phyloP scores from a whole-genome alignment of 805 yeast genomes.

The Monosporozyma siamensis region DNA sequence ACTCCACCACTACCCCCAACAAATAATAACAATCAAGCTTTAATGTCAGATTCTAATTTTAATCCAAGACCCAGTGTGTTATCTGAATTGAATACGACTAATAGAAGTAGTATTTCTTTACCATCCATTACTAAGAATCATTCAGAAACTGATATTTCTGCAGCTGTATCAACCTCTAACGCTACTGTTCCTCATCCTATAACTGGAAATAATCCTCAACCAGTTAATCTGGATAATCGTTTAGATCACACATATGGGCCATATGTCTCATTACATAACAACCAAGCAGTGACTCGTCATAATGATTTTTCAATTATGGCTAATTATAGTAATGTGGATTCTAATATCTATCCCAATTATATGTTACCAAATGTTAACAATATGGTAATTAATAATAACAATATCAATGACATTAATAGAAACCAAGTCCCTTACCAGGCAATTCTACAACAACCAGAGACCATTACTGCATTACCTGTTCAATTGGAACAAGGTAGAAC shows the following conservation, averaged over 20 bases:
- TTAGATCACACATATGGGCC: not conserved
- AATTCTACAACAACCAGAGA: conserved; percentile 2
- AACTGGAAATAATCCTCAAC: not conserved
- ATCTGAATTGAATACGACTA: too few species aligned
- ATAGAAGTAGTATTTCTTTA: too few species aligned
- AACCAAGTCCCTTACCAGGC: not conserved
- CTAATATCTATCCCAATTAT: not conserved
- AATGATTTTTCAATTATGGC: not conserved
- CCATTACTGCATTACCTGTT: conserved; percentile 5
- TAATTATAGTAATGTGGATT: not conserved
- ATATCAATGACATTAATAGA: not conserved
- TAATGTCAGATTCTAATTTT: too few species aligned
- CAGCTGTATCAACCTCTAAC: too few species aligned
- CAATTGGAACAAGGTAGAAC: not conserved
- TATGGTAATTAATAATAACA: not conserved
- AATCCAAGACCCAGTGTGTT: too few species aligned
- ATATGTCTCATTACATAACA: conserved; percentile 1
- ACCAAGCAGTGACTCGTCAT: not conserved
- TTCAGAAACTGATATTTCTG: too few species aligned
- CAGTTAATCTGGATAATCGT: not conserved
- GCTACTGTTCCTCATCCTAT: too few species aligned
- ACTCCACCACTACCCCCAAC: too few species aligned
- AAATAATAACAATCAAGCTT: too few species aligned
- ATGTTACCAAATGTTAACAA: too few species aligned
- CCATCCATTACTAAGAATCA: too few species aligned